Conservation (phyloP, 2,329 filamentous ascomycete species). For the Didymella arachidicola region DNA sequence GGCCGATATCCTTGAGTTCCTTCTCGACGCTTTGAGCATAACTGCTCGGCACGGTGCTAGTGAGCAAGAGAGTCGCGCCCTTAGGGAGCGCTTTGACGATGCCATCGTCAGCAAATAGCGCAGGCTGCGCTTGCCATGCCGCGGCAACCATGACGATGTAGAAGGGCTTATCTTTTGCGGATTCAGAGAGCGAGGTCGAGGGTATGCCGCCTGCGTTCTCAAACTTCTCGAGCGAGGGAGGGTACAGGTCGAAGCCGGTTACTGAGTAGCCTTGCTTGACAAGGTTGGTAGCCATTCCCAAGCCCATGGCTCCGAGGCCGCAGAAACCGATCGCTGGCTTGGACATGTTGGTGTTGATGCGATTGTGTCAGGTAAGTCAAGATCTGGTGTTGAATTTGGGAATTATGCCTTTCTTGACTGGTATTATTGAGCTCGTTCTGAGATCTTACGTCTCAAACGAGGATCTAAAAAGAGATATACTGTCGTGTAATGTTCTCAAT, state of each 20-base stretch:
- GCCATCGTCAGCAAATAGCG: constrained; percentile 67
- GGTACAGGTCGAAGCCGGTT: constrained; percentile 75
- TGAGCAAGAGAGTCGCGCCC: constrained; percentile 69
- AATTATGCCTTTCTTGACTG: background rate
- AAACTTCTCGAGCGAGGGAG: constrained; percentile 72
- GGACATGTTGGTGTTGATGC: constrained; percentile 31
- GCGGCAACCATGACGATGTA: constrained; percentile 81
- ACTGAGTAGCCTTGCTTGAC: constrained; percentile 72
- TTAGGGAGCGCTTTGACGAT: constrained; percentile 62
- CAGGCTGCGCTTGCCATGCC: constrained; percentile 70
- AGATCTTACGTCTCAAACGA: background rate
- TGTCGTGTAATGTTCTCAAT: constrained; percentile 1
- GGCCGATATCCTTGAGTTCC: constrained; percentile 62
- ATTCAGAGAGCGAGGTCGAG: constrained; percentile 67
- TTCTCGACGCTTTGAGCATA: constrained; percentile 69
- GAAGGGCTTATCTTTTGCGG: constrained; percentile 66
- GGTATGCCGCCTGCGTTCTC: constrained; percentile 66
- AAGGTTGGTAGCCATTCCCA: constrained; percentile 80
- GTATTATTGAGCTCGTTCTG: background rate
- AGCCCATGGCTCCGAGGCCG: constrained; percentile 82
- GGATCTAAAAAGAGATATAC: background rate
- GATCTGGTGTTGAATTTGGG: background rate
- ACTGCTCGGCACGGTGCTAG: constrained; percentile 73
- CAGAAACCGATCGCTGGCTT: constrained; percentile 69
- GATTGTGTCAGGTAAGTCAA: background rate